These are phyloP conservation scores for Bipolaris gigantea DNA, from an alignment of 2,329 filamentous ascomycete genomes.

Conservation along the genomic window DNA sequence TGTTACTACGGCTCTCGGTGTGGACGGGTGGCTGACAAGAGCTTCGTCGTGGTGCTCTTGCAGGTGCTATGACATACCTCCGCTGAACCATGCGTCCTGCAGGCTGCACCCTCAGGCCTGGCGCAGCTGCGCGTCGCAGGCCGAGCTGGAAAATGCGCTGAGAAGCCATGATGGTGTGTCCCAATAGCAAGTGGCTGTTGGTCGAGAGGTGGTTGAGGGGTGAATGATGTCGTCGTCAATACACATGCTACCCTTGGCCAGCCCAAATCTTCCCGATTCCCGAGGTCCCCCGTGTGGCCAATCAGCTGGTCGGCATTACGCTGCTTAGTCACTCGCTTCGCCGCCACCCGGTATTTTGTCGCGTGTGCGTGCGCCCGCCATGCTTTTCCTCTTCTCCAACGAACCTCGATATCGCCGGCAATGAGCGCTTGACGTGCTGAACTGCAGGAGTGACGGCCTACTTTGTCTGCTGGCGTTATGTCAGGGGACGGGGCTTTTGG, in stretches of 20 bases:
- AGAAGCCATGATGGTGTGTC: conserved; percentile 44
- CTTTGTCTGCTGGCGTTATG: conserved; percentile 46
- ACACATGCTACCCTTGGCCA: neutral
- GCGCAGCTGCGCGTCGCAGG: conserved; percentile 47
- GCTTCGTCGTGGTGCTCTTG: conserved; percentile 9
- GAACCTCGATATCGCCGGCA: conserved; percentile 48
- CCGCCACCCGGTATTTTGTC: conserved; percentile 39
- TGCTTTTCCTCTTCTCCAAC: conserved; percentile 28
- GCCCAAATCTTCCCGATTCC: conserved; percentile 28
- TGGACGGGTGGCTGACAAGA: conserved; percentile 1
- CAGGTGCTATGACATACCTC: conserved; percentile 47
- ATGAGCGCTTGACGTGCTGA: conserved; percentile 39
- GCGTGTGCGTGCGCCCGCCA: conserved; percentile 24
- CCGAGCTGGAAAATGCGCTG: conserved; percentile 52
- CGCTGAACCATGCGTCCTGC: conserved; percentile 50
- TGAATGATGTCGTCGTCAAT: conserved; percentile 31
- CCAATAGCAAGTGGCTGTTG: conserved; percentile 20
- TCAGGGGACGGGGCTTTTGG: conserved; percentile 38
- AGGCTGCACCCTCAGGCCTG: conserved; percentile 47
- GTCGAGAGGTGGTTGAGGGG: conserved; percentile 26
- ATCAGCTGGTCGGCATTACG: conserved; percentile 22
- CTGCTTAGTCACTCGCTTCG: conserved; percentile 33
- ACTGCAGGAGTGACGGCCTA: conserved; percentile 41
- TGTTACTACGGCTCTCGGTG: conserved; percentile 11
- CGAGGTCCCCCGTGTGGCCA: conserved; percentile 32